phyloP scores from a whole-genome alignment of 2,329 filamentous ascomycete species.

The Microdochium trichocladiopsis region DNA sequence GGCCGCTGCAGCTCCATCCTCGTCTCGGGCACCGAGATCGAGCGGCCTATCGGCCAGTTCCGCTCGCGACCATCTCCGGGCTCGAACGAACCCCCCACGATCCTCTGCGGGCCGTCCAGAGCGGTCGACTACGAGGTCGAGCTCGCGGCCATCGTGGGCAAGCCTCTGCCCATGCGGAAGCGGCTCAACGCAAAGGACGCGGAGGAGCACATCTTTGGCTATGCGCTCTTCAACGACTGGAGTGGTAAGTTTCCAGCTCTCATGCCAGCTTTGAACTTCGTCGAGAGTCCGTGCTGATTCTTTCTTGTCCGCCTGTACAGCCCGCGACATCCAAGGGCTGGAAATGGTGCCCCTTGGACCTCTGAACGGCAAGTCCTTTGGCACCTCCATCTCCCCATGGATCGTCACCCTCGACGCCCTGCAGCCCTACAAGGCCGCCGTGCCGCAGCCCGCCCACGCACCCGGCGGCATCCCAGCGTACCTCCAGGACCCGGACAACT shows the following conservation, averaged over 20 bases:
- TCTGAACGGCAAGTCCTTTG: slow-evolving; percentile 54
- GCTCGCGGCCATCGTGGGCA: slow-evolving; percentile 35
- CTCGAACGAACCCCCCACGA: background rate
- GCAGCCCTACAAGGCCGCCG: slow-evolving; percentile 40
- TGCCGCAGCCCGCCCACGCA: slow-evolving; percentile 21
- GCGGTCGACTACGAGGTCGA: slow-evolving; percentile 36
- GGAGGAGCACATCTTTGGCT: slow-evolving; percentile 53
- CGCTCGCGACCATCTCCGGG: background rate
- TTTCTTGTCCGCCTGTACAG: no score
- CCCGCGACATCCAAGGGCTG: slow-evolving; percentile 53
- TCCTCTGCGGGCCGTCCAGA: slow-evolving; percentile 15
- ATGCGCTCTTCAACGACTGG: slow-evolving; percentile 60
- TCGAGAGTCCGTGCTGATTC: no score
- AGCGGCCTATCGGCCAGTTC: slow-evolving; percentile 12
- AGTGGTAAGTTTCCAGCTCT: slow-evolving; percentile 24
- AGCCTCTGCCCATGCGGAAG: slow-evolving; percentile 25
- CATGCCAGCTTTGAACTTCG: no score
- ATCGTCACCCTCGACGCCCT: slow-evolving; percentile 53
- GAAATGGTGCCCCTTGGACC: slow-evolving; percentile 57
- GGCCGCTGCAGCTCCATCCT: slow-evolving; percentile 13
- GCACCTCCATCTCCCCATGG: slow-evolving; percentile 55
- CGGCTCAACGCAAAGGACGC: slow-evolving; percentile 36
- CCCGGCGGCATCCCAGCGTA: slow-evolving; percentile 21
- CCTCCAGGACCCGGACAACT: slow-evolving; percentile 20
- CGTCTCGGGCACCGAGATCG: slow-evolving; percentile 14